phyloP scores from a whole-genome alignment of 345 rosid species.

The Erodium maritimum region DNA sequence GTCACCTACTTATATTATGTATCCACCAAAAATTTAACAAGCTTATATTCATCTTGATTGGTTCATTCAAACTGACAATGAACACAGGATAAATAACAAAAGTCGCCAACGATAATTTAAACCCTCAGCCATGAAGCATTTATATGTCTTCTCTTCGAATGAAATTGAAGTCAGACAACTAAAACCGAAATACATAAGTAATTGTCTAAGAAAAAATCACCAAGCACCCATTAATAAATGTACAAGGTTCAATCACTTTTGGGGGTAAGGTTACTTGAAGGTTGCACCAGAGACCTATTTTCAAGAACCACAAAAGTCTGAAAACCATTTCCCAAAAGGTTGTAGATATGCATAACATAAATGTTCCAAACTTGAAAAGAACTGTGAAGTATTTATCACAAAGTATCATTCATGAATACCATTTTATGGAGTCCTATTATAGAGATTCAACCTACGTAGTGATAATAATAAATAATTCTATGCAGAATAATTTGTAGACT shows the following conservation, averaged over 20 bases:
- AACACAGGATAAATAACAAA: neutral
- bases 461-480: neutral
- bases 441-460: neutral
- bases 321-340: neutral
- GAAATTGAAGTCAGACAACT: neutral
- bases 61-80: neutral
- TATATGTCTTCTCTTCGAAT: neutral
- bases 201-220: neutral
- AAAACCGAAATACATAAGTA: neutral
- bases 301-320: neutral
- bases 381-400: neutral
- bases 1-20: neutral
- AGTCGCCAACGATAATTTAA: neutral
- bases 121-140: neutral
- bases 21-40: neutral
- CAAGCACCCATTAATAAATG: neutral
- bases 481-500: constrained; percentile 13
- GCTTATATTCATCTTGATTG: neutral
- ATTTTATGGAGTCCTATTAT: neutral
- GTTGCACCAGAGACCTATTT: neutral
- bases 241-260: neutral
- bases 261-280: neutral
- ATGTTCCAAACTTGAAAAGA: neutral
- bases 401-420: neutral
- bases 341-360: neutral